phyloP scores from a whole-genome alignment of 2,329 filamentous ascomycete species.

The Leptodontidium sp. region DNA sequence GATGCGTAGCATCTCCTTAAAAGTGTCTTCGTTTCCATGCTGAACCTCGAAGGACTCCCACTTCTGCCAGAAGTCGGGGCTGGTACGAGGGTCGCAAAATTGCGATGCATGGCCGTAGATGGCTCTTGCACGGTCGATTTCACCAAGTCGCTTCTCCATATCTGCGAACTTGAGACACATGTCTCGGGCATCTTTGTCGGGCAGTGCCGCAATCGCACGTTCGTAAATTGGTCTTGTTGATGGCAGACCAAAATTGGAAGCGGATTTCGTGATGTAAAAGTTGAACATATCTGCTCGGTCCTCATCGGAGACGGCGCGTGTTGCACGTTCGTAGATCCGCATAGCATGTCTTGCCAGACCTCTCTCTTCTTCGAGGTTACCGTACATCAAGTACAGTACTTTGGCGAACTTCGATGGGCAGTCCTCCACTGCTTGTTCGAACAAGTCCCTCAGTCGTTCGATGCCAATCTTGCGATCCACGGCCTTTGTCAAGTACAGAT shows the following conservation, averaged over 20 bases:
- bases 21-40: constrained; percentile 98
- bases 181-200: constrained; percentile 90
- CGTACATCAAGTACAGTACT: constrained; percentile 97
- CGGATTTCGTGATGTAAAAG: constrained; percentile 98
- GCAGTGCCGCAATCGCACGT: constrained; percentile 90
- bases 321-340: constrained; percentile 98
- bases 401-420: constrained; percentile 97
- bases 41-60: constrained; percentile 98
- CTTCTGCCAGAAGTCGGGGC: constrained; percentile 90
- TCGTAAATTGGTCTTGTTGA: constrained; percentile 97
- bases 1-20: constrained; percentile 98
- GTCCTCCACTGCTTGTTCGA: constrained; percentile 95
- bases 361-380: constrained; percentile 93
- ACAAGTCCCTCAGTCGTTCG: constrained; percentile 90
- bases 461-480: constrained; percentile 96
- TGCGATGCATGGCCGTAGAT: constrained; percentile 98
- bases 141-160: constrained; percentile 90
- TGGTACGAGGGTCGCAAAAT: constrained; percentile 94
- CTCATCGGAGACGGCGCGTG: constrained; percentile 91
- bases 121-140: constrained; percentile 92
- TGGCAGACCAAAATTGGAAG: constrained; percentile 95
- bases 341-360: constrained; percentile 95
- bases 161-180: constrained; percentile 99
- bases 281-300: constrained; percentile 98
- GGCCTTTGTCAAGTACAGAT: constrained; percentile 95